A percentile compares a stretch with the other conserved stretches of the same genome.
These are phyloP conservation scores for Ophiostoma australiae DNA, from an alignment of 2,329 filamentous ascomycete genomes.

Conservation along the genomic window DNA sequence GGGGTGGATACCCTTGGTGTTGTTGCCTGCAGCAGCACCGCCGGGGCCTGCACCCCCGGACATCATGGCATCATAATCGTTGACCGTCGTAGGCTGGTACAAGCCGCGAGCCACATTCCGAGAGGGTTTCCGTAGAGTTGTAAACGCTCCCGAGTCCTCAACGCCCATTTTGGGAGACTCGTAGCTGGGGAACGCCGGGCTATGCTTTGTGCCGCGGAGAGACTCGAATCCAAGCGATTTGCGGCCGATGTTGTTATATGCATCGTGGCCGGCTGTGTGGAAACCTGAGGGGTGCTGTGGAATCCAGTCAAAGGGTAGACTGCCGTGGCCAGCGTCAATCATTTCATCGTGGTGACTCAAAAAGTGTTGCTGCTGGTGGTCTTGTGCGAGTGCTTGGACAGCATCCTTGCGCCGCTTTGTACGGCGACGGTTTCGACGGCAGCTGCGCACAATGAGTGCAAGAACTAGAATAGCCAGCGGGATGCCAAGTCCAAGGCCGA, in stretches of 20 bases:
- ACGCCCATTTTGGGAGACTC: slow-evolving; percentile 15
- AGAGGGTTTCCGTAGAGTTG: slow-evolving; percentile 31
- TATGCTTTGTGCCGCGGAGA: slow-evolving; percentile 36
- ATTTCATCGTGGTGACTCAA: slow-evolving; percentile 44
- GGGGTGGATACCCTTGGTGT: slow-evolving; percentile 48
- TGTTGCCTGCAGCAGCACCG: slow-evolving; percentile 19
- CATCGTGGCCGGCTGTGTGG: slow-evolving; percentile 45
- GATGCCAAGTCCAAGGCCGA: slow-evolving; percentile 62
- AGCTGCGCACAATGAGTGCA: slow-evolving; percentile 39
- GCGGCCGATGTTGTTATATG: slow-evolving; percentile 31
- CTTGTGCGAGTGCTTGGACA: slow-evolving; percentile 47
- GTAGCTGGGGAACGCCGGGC: slow-evolving; percentile 24
- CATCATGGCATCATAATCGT: slow-evolving; percentile 32
- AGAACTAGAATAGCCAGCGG: slow-evolving; percentile 47
- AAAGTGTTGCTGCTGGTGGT: slow-evolving; percentile 44
- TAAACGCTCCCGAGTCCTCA: slow-evolving; percentile 16
- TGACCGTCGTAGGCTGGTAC: slow-evolving; percentile 35
- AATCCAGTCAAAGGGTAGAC: slow-evolving; percentile 34
- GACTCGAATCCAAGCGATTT: slow-evolving; percentile 49
- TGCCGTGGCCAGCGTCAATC: slow-evolving; percentile 39
- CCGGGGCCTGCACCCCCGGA: slow-evolving; percentile 17
- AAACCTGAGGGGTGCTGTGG: slow-evolving; percentile 34
- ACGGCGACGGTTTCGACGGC: slow-evolving; percentile 39
- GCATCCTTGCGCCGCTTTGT: slow-evolving; percentile 40
- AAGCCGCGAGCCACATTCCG: slow-evolving; percentile 36